phyloP scores from a whole-genome alignment of 345 rosid genomes.

The Orychophragmus violaceus region DNA sequence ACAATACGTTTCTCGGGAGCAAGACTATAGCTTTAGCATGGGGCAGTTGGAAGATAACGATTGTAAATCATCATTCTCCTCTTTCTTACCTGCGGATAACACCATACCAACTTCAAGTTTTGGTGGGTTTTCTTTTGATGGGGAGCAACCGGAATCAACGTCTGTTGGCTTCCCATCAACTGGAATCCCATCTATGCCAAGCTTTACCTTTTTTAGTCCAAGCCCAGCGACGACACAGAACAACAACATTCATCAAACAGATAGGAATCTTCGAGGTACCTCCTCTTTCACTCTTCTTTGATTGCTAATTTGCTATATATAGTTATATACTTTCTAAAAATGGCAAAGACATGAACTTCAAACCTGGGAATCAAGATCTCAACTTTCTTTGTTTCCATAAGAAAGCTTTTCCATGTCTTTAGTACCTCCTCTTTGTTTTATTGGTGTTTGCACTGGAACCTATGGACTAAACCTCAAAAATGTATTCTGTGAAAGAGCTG shows the following conservation, averaged over 20 bases:
- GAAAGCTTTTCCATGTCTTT: background rate
- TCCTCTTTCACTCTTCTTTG: background rate
- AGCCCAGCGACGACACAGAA: constrained; percentile 25
- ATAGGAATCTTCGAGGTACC: constrained; percentile 39
- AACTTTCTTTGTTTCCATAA: background rate
- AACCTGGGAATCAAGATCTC: background rate
- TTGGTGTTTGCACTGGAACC: background rate
- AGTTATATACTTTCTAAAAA: background rate
- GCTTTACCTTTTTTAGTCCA: constrained; percentile 59
- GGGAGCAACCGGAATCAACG: constrained; percentile 31
- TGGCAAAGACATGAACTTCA: background rate
- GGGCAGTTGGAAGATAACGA: constrained; percentile 25
- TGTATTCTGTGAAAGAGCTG: background rate
- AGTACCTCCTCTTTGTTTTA: too few relatives aligned
- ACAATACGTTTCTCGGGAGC: constrained; percentile 33
- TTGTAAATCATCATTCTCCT: constrained; percentile 54
- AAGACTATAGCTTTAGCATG: constrained; percentile 58
- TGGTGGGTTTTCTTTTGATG: constrained; percentile 54
- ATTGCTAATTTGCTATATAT: background rate
- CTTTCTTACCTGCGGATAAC: constrained; percentile 34
- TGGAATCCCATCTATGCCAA: constrained; percentile 61
- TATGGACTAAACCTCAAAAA: background rate
- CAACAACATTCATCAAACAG: constrained; percentile 22
- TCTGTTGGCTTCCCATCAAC: constrained; percentile 29
- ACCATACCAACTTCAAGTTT: constrained; percentile 10